Evolutionary conservation across 2,329 filamentous ascomycete genomes (phyloP).

Genomic region (Berkeleyomyces rouxiae): DNA sequence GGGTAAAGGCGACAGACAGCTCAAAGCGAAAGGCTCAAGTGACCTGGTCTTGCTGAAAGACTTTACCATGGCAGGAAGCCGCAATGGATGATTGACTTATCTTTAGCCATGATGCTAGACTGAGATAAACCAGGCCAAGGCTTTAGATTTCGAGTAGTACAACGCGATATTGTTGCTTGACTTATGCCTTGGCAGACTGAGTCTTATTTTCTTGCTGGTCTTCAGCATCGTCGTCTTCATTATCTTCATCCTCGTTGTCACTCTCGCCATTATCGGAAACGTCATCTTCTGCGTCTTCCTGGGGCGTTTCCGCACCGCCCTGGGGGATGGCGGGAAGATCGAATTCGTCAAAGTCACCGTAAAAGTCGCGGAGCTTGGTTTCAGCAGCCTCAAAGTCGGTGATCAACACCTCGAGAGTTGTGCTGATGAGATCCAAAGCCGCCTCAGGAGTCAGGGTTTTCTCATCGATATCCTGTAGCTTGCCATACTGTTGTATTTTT

Average conservation of each 20-base stretch:
- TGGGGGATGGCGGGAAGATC: background rate
- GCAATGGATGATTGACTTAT: too few relatives aligned
- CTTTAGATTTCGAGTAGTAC: background rate
- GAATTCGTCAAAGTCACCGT: conserved; percentile 15
- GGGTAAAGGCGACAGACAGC: too few relatives aligned
- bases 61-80: too few relatives aligned
- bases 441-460: conserved; percentile 47
- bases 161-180: background rate
- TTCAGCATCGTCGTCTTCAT: conserved; percentile 5
- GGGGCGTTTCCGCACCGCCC: background rate
- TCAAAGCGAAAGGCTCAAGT: too few relatives aligned
- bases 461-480: conserved; percentile 64
- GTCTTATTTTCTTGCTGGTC: background rate
- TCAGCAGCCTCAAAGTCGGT: conserved; percentile 61
- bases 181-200: background rate
- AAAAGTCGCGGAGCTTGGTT: conserved; percentile 54
- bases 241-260: conserved; percentile 3
- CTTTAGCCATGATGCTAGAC: too few relatives aligned
- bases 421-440: conserved; percentile 53
- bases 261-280: conserved; percentile 4
- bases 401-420: conserved; percentile 56
- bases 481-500: conserved; percentile 88
- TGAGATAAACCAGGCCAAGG: background rate
- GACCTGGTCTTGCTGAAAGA: too few relatives aligned
- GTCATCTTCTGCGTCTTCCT: conserved; percentile 9